Evolutionary conservation across 2,329 filamentous ascomycete species (phyloP).

Genomic region (Thielaviopsis punctulata): DNA sequence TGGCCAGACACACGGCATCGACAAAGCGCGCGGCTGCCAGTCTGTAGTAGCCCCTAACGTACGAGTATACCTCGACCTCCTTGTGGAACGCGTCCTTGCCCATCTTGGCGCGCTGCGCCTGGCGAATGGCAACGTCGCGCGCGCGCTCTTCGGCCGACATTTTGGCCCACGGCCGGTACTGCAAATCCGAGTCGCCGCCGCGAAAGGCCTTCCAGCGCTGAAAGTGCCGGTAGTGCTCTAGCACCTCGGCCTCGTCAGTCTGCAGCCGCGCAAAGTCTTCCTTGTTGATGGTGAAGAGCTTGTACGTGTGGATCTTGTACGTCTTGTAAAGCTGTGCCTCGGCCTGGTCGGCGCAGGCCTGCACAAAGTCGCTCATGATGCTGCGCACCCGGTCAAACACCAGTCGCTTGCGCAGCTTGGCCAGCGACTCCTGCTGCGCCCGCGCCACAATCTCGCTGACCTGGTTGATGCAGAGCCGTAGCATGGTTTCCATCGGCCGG

Average conservation of each 20-base stretch:
- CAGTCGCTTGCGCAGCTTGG: slow-evolving; percentile 27
- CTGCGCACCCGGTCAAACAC: slow-evolving; percentile 31
- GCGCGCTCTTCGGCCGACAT: slow-evolving; percentile 31
- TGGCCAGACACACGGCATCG: slow-evolving; percentile 33
- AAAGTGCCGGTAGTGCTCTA: slow-evolving; percentile 31
- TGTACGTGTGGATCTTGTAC: slow-evolving; percentile 34
- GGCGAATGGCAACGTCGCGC: slow-evolving; percentile 26
- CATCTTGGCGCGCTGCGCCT: slow-evolving; percentile 28
- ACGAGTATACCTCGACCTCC: slow-evolving; percentile 45
- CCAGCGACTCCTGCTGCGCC: slow-evolving; percentile 31
- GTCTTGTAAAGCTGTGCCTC: slow-evolving; percentile 24
- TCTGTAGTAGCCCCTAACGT: slow-evolving; percentile 52
- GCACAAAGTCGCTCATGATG: slow-evolving; percentile 29
- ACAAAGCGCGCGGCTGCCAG: slow-evolving; percentile 47
- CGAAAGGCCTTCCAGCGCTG: slow-evolving; percentile 29
- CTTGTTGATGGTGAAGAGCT: slow-evolving; percentile 40
- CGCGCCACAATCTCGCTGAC: slow-evolving; percentile 22
- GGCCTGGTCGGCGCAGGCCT: slow-evolving; percentile 22
- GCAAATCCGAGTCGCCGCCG: slow-evolving; percentile 14
- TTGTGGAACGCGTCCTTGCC: slow-evolving; percentile 38
- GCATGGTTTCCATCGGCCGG: slow-evolving; percentile 30
- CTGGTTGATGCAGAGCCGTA: slow-evolving; percentile 28
- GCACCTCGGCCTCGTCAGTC: slow-evolving; percentile 26
- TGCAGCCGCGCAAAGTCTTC: slow-evolving; percentile 30
- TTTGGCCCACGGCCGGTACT: slow-evolving; percentile 23